Evolutionary conservation across 768 basidiomycete genomes (phyloP).

Genomic region (Tricholoma matsutake): DNA sequence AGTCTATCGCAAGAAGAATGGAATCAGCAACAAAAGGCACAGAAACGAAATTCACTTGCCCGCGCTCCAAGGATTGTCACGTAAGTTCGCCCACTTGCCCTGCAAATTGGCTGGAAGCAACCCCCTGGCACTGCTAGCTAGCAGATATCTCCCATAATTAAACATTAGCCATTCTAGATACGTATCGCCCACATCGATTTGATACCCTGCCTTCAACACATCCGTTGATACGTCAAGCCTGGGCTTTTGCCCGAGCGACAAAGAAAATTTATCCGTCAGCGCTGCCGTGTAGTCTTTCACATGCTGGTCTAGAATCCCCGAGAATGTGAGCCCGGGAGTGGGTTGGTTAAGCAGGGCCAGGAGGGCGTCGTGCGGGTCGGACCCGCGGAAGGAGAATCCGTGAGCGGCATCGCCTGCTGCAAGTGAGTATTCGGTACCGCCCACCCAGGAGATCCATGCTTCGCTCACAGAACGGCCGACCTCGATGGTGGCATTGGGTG

Average conservation of each 20-base stretch:
- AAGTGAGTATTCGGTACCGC: slow-evolving; percentile 69
- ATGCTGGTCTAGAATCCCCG: slow-evolving; percentile 43
- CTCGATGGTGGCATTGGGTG: slow-evolving; percentile 44
- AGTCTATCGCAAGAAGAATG: slow-evolving; percentile 18
- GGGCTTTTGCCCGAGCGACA: slow-evolving; percentile 58
- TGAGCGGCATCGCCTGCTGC: slow-evolving; percentile 54
- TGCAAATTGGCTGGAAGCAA: slow-evolving; percentile 68
- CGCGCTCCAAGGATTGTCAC: slow-evolving; percentile 56
- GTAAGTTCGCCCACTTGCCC: slow-evolving; percentile 65
- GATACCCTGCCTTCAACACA: slow-evolving; percentile 49
- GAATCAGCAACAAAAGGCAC: background rate
- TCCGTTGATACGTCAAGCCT: slow-evolving; percentile 56
- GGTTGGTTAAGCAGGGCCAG: slow-evolving; percentile 34
- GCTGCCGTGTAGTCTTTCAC: slow-evolving; percentile 45
- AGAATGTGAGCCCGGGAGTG: slow-evolving; percentile 29
- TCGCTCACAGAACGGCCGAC: slow-evolving; percentile 43
- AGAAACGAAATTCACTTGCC: slow-evolving; percentile 35
- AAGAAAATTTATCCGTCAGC: slow-evolving; percentile 45
- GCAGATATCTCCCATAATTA: slow-evolving; percentile 68
- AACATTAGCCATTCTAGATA: slow-evolving; percentile 76
- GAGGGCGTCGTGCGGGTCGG: slow-evolving; percentile 54
- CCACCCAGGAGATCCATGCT: slow-evolving; percentile 69
- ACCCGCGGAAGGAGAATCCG: slow-evolving; percentile 60
- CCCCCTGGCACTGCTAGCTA: slow-evolving; percentile 61
- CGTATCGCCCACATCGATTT: slow-evolving; percentile 50